Base-by-base conservation (phyloP, 345 rosid species). In the Mercurialis annua region DNA sequence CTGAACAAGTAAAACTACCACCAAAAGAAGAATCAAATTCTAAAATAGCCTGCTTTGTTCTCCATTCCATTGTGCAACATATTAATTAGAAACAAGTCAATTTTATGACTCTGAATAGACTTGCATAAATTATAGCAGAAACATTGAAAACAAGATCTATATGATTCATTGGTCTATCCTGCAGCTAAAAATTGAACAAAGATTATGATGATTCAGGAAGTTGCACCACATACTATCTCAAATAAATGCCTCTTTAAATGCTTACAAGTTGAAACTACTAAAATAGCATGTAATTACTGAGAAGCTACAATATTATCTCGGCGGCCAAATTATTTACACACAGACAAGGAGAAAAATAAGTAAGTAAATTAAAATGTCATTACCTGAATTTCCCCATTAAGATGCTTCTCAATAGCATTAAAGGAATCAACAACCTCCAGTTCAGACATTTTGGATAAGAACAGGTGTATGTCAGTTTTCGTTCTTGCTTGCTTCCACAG, bases 381-480 rank as follows among this genome's bases (percentile, higher is more conserved):
- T 71, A 91, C 99, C 90, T 80, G 81, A 65, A 76, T 76, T 87
- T 94, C 97, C 62, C 76, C 76, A 11, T 42, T 82, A 64, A 94
- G 83, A 81, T 86, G 85, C 73, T 78, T 86, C 85, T 94, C 99
- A 40, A 94, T 86, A 42, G 90, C 89, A 79, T 87, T 83, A 79
- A 94, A 94, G 72, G 93, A 86, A 75, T 94, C 99, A 58, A 91
- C 87, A 71, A 85, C 82, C 83, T 94, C 99, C 79, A 94, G 31
- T 74, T 91, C 99, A 58, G 92, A 78, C 90, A 87, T 88, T 78
- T 77, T 82, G 60, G 81, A 81, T 30, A 88, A 81, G 61, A 91
- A 82, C 46, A 72, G 82, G 59, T 78, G 78, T 81, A 89, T 83
- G 71, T 87, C 88, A 62, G 92, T 75, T 73, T 82, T 87, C 89